Percentiles rank a stretch among this genome's conserved stretches.
phyloP scores from a whole-genome alignment of 208 protist genomes.

The Herpetomonas samuelpessoai region DNA sequence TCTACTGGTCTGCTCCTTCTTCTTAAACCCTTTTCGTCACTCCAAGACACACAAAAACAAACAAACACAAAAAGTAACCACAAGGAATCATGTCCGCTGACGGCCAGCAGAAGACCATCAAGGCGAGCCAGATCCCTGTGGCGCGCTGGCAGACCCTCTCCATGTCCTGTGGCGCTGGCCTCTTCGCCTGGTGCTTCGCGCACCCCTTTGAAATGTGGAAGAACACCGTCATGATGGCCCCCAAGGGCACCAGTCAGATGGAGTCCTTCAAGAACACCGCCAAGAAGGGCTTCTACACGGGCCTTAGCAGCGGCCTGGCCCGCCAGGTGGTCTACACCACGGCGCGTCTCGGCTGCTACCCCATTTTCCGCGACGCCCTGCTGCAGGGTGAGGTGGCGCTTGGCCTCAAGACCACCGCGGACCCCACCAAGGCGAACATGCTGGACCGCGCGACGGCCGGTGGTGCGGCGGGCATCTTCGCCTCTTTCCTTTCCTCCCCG shows the following conservation, averaged over 20 bases:
- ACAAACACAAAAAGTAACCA: neutral
- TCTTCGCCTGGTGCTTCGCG: constrained; percentile 88
- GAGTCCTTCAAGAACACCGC: constrained; percentile 39
- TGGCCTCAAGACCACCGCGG: constrained; percentile 34
- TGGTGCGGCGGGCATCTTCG: constrained; percentile 73
- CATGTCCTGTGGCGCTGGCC: constrained; percentile 78
- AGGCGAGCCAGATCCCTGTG: constrained; percentile 19
- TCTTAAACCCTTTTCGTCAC: neutral
- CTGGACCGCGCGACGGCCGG: constrained; percentile 78
- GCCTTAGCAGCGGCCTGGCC: constrained; percentile 66
- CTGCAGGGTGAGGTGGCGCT: constrained; percentile 37
- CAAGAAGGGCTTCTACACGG: constrained; percentile 79
- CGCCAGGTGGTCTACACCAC: constrained; percentile 93
- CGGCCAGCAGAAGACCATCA: constrained; percentile 8
- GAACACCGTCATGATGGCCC: constrained; percentile 87
- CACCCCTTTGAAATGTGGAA: constrained; percentile 94
- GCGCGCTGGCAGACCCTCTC: constrained; percentile 56
- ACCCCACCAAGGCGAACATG: constrained; percentile 49
- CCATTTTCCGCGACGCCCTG: constrained; percentile 83
- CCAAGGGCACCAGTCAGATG: constrained; percentile 43
- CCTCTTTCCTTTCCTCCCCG: constrained; percentile 83
- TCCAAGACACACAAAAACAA: neutral
- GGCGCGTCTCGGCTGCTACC: constrained; percentile 86
- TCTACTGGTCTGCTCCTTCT: neutral
- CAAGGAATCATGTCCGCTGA: constrained; percentile 11